phyloP scores from a whole-genome alignment of 805 yeast species.

The Teunomyces cretensis region DNA sequence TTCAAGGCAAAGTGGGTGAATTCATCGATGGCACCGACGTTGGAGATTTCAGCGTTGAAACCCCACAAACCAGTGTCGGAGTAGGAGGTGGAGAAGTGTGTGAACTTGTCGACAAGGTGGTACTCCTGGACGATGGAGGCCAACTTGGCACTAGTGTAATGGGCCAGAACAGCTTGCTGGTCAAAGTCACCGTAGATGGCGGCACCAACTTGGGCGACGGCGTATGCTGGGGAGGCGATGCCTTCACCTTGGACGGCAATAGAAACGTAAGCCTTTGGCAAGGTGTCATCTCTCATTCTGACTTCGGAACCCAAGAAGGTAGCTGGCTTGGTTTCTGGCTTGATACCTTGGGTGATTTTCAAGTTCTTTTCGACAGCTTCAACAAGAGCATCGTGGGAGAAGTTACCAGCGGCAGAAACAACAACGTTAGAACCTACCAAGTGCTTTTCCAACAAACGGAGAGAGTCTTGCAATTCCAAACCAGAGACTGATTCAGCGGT shows the following conservation, averaged over 20 bases:
- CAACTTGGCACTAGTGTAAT: conserved; percentile 61
- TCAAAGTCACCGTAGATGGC: conserved; percentile 52
- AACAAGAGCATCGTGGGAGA: conserved; percentile 67
- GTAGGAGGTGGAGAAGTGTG: conserved; percentile 72
- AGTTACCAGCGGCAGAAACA: conserved; percentile 69
- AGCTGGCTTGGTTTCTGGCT: conserved; percentile 49
- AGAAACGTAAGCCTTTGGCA: conserved; percentile 76
- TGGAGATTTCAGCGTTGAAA: conserved; percentile 63
- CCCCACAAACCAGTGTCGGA: conserved; percentile 86
- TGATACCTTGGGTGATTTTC: conserved; percentile 50
- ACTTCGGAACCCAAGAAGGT: conserved; percentile 83
- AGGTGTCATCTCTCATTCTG: conserved; percentile 84
- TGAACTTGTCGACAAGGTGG: conserved; percentile 69
- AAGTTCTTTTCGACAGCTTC: conserved; percentile 58
- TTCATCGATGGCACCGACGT: conserved; percentile 65
- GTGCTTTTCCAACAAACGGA: conserved; percentile 54
- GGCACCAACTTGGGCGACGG: conserved; percentile 73
- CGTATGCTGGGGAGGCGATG: conserved; percentile 59
- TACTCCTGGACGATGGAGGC: conserved; percentile 67
- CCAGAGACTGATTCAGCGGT: conserved; percentile 62
- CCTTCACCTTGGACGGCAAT: conserved; percentile 77
- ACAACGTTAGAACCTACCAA: conserved; percentile 65
- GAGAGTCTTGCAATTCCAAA: conserved; percentile 58
- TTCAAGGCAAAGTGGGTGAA: conserved; percentile 76
- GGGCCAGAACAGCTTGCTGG: conserved; percentile 53